Evolutionary conservation across 148 eudicot species (phyloP).

Genomic region (Cornus controversa): DNA sequence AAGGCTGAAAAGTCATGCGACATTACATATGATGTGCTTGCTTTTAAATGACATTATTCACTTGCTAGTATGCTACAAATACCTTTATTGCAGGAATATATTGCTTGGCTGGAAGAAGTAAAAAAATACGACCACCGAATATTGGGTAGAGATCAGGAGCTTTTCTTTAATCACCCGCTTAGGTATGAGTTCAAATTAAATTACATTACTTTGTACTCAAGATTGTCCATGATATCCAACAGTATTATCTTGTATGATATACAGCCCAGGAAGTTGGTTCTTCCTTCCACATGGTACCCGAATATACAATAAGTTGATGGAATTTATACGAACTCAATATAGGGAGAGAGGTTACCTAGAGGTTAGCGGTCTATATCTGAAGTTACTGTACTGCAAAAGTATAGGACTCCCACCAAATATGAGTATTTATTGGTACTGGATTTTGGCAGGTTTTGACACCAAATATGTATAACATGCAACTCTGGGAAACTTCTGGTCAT

Average conservation of each 20-base stretch:
- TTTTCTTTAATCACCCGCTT: constrained; percentile 92
- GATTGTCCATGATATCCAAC: not conserved
- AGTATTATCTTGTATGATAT: constrained; percentile 12
- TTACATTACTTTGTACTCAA: not conserved
- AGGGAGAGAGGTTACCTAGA: constrained; percentile 90
- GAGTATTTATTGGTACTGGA: constrained; percentile 3
- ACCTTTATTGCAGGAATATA: constrained; percentile 63
- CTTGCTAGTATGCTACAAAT: not conserved
- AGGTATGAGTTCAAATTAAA: constrained; percentile 44
- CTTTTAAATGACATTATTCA: constrained; percentile 1
- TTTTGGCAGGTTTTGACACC: constrained; percentile 75
- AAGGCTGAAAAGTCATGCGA: not conserved
- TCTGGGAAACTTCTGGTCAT: constrained; percentile 98
- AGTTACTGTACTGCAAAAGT: not conserved
- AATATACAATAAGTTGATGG: constrained; percentile 82
- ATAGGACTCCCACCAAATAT: not conserved
- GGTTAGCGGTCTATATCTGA: constrained; percentile 35
- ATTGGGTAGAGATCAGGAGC: constrained; percentile 84
- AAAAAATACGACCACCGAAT: constrained; percentile 95
- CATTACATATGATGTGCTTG: not conserved
- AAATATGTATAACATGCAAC: constrained; percentile 93
- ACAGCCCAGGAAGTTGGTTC: constrained; percentile 97
- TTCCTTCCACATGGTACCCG: constrained; percentile 93
- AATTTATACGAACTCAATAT: constrained; percentile 72
- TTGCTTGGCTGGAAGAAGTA: constrained; percentile 79